These are phyloP conservation scores for Oryza brachyantha DNA, from an alignment of 176 grass and related monocot species.

Conservation along the genomic window DNA sequence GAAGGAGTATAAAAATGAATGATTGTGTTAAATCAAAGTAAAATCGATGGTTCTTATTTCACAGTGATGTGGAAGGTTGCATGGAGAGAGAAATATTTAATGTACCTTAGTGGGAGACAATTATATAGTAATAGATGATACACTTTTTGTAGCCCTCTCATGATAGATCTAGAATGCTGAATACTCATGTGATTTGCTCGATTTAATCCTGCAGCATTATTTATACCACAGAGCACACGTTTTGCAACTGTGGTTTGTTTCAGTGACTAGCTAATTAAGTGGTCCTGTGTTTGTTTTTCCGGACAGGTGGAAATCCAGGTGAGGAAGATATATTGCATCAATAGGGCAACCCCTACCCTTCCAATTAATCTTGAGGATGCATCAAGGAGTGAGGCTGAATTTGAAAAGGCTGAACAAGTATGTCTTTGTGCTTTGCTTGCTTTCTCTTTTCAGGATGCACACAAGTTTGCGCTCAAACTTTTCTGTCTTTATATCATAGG, in stretches of 20 bases:
- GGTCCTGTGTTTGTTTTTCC: background rate
- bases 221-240: background rate
- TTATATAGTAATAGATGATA: no score
- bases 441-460: background rate
- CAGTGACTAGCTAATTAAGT: background rate
- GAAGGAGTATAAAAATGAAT: no score
- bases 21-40: no score
- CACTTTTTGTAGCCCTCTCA: background rate
- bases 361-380: conserved; percentile 91
- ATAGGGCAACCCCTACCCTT: conserved; percentile 65
- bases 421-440: background rate
- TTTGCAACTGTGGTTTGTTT: background rate
- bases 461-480: background rate
- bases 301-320: conserved; percentile 84
- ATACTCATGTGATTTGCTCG: background rate
- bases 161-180: background rate
- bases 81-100: no score
- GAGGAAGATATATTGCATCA: conserved; percentile 82
- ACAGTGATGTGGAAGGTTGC: no score
- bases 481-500: background rate
- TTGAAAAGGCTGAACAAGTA: conserved; percentile 72
- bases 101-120: no score
- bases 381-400: conserved; percentile 66
- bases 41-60: no score
- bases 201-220: background rate